Conservation (phyloP, 1,284 basidiomycete genomes). For the Ceraceosorus guamensis region DNA sequence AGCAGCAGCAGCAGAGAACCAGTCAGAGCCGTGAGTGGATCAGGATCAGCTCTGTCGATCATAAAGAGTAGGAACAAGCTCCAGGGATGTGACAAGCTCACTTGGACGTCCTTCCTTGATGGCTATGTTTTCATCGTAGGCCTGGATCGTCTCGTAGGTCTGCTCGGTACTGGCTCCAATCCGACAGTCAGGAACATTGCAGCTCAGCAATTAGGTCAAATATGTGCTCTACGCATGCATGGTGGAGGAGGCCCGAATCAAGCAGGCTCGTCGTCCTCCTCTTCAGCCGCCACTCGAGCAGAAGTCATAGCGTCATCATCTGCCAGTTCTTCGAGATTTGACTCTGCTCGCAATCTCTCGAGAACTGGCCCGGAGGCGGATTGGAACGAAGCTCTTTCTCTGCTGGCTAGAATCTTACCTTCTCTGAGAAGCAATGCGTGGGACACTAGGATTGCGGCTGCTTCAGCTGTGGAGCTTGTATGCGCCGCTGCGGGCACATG, state of each 20-base stretch:
- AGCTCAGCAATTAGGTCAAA: slow-evolving; percentile 82
- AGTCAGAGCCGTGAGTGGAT: too few relatives aligned
- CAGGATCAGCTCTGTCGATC: too few relatives aligned
- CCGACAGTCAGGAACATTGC: slow-evolving; percentile 76
- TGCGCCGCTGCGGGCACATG: slow-evolving; percentile 75
- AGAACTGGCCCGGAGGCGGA: slow-evolving; percentile 57
- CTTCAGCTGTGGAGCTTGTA: slow-evolving; percentile 75
- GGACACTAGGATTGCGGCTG: slow-evolving; percentile 77
- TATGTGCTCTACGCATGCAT: slow-evolving; percentile 59
- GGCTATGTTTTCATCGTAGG: background rate
- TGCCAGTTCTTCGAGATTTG: slow-evolving; percentile 7
- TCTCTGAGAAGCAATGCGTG: slow-evolving; percentile 77
- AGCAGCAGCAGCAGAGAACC: too few relatives aligned
- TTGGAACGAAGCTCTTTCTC: slow-evolving; percentile 54
- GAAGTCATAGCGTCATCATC: background rate
- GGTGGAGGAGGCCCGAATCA: slow-evolving; percentile 10
- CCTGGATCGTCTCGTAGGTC: slow-evolving; percentile 80
- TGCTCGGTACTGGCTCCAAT: slow-evolving; percentile 83
- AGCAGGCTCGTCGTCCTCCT: slow-evolving; percentile 1
- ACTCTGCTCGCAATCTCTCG: slow-evolving; percentile 30
- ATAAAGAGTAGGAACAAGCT: too few relatives aligned
- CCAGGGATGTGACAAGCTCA: too few relatives aligned
- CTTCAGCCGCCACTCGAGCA: background rate
- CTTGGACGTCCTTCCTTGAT: too few relatives aligned
- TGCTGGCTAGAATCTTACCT: slow-evolving; percentile 64